These are phyloP conservation scores for Austroboletus festivus DNA, from an alignment of 768 basidiomycete genomes.

Conservation along the genomic window DNA sequence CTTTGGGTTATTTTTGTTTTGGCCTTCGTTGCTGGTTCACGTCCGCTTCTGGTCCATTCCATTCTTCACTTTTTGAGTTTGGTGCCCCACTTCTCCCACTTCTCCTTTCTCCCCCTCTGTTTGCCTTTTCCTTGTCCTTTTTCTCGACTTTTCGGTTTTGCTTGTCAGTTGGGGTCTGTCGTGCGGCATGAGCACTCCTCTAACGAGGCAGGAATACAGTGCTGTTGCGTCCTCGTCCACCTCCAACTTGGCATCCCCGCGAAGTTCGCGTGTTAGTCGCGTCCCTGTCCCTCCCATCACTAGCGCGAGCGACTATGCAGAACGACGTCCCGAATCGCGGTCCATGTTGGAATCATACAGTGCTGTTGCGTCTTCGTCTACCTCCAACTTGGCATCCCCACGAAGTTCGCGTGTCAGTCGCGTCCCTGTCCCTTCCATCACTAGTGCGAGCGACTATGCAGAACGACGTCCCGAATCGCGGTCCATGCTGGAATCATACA, in stretches of 20 bases:
- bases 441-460: conserved; percentile 15
- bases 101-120: conserved; percentile 7
- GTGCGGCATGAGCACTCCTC: conserved; percentile 26
- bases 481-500: conserved; percentile 18
- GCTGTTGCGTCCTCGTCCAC: conserved; percentile 24
- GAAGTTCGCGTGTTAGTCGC: conserved; percentile 12
- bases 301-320: conserved; percentile 16
- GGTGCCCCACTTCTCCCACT: conserved; percentile 18
- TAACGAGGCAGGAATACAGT: conserved; percentile 26
- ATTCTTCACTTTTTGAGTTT: background rate
- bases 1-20: background rate
- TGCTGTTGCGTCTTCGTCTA: conserved; percentile 24
- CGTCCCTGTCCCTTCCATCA: conserved; percentile 19
- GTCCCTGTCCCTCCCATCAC: conserved; percentile 20
- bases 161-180: background rate
- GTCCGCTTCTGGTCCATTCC: background rate
- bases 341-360: conserved; percentile 19
- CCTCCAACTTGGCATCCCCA: conserved; percentile 17
- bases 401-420: conserved; percentile 13
- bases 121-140: background rate
- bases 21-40: conserved; percentile 3
- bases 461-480: conserved; percentile 16
- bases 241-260: conserved; percentile 17
- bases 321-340: conserved; percentile 14
- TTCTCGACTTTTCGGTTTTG: background rate